Conservation (phyloP, 441 rosid genomes). For the Croton setiger region DNA sequence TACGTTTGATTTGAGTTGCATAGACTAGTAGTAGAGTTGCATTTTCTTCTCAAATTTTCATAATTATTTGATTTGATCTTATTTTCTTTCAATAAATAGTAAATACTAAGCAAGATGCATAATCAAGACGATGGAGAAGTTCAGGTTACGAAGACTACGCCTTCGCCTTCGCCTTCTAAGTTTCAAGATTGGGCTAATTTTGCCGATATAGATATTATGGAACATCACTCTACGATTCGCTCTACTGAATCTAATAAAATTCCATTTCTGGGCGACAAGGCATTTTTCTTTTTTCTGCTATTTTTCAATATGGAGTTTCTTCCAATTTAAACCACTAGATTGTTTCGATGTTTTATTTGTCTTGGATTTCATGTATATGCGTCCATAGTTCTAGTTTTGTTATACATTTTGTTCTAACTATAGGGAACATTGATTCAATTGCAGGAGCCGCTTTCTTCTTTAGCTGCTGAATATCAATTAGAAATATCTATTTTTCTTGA, state of each 20-base stretch:
- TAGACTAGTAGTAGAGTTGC: too few species aligned
- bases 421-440: not conserved
- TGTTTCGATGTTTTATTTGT: not conserved
- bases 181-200: constrained; percentile 47
- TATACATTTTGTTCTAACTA: too few species aligned
- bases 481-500: constrained; percentile 78
- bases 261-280: constrained; percentile 78
- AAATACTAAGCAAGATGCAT: constrained; percentile 7
- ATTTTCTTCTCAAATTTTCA: too few species aligned
- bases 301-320: not conserved
- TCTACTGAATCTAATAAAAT: constrained; percentile 49
- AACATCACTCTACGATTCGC: constrained; percentile 49
- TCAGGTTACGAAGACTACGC: constrained; percentile 7
- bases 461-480: constrained; percentile 67
- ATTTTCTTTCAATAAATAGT: too few species aligned
- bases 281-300: not conserved
- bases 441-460: constrained; percentile 74
- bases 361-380: not conserved
- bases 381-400: too few species aligned
- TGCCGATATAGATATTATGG: constrained; percentile 41
- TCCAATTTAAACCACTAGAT: not conserved
- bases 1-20: not conserved
- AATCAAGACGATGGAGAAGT: constrained; percentile 28
- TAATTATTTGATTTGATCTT: too few species aligned
- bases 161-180: constrained; percentile 24